Evolutionary conservation across 2,329 filamentous ascomycete species (phyloP).

Genomic region (Colletotrichum eremochloae): DNA sequence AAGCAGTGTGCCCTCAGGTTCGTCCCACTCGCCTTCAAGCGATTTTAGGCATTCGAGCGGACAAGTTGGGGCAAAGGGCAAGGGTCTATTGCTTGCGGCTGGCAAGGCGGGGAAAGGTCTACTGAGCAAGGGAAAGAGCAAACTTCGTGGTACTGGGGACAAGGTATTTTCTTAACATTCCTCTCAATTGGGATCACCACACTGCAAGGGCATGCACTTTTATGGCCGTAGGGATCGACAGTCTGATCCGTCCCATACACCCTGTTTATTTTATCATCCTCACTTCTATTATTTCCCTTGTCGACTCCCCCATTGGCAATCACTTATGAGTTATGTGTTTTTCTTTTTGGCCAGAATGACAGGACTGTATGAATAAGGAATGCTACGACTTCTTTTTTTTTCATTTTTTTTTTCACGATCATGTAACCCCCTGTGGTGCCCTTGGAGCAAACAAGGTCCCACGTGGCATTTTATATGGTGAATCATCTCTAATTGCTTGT

Average conservation of each 20-base stretch:
- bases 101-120: conserved; percentile 92
- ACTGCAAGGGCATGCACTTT: conserved; percentile 46
- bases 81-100: conserved; percentile 88
- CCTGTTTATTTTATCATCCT: conserved; percentile 32
- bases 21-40: conserved; percentile 57
- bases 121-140: conserved; percentile 90
- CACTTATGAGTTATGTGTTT: conserved; percentile 35
- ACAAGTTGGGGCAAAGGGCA: conserved; percentile 85
- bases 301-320: conserved; percentile 38
- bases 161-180: conserved; percentile 85
- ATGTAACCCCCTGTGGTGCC: conserved; percentile 44
- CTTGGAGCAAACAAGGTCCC: conserved; percentile 36
- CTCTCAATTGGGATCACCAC: conserved; percentile 46
- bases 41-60: conserved; percentile 68
- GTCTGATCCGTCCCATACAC: conserved; percentile 32
- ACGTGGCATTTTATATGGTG: conserved; percentile 38
- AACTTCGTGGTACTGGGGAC: conserved; percentile 79
- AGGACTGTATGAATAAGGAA: conserved; percentile 58
- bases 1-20: conserved; percentile 53
- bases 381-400: conserved; percentile 53
- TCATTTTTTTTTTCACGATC: conserved; percentile 45
- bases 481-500: conserved; percentile 45
- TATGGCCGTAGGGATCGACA: conserved; percentile 36
- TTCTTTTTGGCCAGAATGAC: conserved; percentile 50
- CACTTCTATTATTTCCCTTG: conserved; percentile 17